These are phyloP conservation scores for Hemileia vastatrix DNA, from an alignment of 1,284 basidiomycete species.

Conservation along the genomic window DNA sequence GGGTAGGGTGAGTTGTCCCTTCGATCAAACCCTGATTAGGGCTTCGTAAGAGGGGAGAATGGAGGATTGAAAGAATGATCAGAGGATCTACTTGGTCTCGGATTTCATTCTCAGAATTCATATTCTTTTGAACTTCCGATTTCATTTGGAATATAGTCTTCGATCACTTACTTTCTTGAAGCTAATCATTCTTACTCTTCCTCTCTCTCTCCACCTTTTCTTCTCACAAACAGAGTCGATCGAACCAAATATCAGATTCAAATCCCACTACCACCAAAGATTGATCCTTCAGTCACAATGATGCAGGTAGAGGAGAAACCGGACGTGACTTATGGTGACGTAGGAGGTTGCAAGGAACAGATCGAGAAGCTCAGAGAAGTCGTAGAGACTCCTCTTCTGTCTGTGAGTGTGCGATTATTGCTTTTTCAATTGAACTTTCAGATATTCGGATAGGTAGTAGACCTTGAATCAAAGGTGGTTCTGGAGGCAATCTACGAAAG, in stretches of 20 bases:
- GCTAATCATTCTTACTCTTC: neutral
- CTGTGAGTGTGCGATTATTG: conserved; percentile 52
- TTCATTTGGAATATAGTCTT: too few relatives aligned
- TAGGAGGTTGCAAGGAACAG: conserved; percentile 98
- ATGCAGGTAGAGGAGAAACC: conserved; percentile 99
- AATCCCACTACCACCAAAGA: conserved; percentile 94
- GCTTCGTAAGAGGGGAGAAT: neutral
- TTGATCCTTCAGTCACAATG: conserved; percentile 98
- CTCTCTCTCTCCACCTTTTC: neutral
- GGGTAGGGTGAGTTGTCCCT: conserved; percentile 70
- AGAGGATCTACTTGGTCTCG: too few relatives aligned
- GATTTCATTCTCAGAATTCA: neutral
- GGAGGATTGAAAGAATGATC: too few relatives aligned
- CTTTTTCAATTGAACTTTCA: neutral
- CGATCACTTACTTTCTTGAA: too few relatives aligned
- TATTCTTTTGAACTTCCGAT: neutral
- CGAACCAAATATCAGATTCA: conserved; percentile 99
- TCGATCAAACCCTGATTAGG: neutral
- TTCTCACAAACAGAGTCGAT: neutral
- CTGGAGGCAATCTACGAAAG: too few relatives aligned
- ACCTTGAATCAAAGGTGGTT: too few relatives aligned
- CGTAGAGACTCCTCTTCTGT: conserved; percentile 86
- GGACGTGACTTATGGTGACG: conserved; percentile 93
- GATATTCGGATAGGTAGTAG: too few relatives aligned
- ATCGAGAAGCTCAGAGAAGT: conserved; percentile 98